Conservation (phyloP, 176 grass and related monocot genomes). For the Calamus simplicifolius region DNA sequence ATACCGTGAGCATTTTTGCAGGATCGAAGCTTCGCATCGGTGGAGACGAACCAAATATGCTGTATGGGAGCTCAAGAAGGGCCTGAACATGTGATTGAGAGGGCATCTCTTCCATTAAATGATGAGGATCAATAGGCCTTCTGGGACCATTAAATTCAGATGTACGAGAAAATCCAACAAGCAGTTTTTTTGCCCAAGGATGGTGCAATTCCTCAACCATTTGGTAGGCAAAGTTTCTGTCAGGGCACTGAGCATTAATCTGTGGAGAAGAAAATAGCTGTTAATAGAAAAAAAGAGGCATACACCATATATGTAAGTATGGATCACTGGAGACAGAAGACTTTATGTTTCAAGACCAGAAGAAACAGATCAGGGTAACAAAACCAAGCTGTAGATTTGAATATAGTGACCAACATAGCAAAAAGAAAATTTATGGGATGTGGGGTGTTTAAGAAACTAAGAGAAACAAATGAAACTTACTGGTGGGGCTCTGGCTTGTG, state of each 20-base stretch:
- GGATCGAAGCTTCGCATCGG: conserved; percentile 96
- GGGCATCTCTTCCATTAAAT: conserved; percentile 74
- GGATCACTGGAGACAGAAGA: background rate
- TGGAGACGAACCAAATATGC: conserved; percentile 95
- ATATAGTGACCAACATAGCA: no score
- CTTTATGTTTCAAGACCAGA: no score
- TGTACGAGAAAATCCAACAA: conserved; percentile 87
- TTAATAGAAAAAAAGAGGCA: conserved; percentile 16
- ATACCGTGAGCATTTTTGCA: conserved; percentile 97
- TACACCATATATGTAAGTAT: background rate
- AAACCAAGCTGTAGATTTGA: no score
- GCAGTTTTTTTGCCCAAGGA: conserved; percentile 87
- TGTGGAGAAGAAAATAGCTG: conserved; percentile 10
- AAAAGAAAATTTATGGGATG: no score
- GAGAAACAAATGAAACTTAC: conserved; percentile 51
- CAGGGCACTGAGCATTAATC: conserved; percentile 67
- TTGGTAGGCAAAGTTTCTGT: conserved; percentile 88
- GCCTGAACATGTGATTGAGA: conserved; percentile 45
- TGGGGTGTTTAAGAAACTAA: background rate
- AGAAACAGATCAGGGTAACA: no score
- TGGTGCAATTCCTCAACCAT: conserved; percentile 75
- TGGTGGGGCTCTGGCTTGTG: conserved; percentile 85
- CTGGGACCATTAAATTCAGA: conserved; percentile 95
- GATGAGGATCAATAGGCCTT: conserved; percentile 48
- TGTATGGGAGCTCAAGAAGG: conserved; percentile 71